Evolutionary conservation across 2,329 filamentous ascomycete species (phyloP), one percentile per base, ranked within the genome.

Genomic region (Aspergillaceae sp.): DNA sequence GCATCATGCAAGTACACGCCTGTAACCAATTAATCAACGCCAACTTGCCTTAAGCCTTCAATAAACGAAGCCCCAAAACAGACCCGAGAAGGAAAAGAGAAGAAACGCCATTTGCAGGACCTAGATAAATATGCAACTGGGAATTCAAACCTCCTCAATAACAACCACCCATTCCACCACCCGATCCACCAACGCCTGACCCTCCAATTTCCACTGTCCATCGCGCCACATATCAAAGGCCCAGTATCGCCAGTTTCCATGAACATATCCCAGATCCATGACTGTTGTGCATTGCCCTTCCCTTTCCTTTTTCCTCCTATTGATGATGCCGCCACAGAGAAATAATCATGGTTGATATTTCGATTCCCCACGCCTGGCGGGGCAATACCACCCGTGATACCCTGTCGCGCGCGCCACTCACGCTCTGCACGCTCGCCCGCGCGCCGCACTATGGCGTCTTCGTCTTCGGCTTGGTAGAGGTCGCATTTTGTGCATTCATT

Each of bases 401-500:
- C 77, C 66, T 89, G 83, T 42, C 76, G 76, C 55, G 79, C 76
- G 46, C 77, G 76, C 86, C 86, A 91, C 58, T 78, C 77, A 40
- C 73, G 73, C 69, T 90, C 86, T 1, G 85, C 86, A 56, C 83
- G 79, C 55, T 82, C 78, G 38, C 82, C 83, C 0, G 87, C 86
- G 48, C 79, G 75, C 42, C 75, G 75, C 32, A 89, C 75, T 19
- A 87, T 80, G 32, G 74, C 71, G 49, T 88, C 80, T 62, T 90
- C 86, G 45, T 82, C 77, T 67, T 90, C 85, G 70, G 83, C 86
- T 38, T 72, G 66, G 56, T 80, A 80, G 7, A 91, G 74, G 60
- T 89, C 88, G 67, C 86, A 91, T 57, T 80, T 82, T 37, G 83
- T 82, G 68, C 92, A 97, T 64, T 94, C 82, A 1, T 66, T 74